phyloP scores from a whole-genome alignment of 2,329 filamentous ascomycete species.

The Knoxdaviesia proteae region DNA sequence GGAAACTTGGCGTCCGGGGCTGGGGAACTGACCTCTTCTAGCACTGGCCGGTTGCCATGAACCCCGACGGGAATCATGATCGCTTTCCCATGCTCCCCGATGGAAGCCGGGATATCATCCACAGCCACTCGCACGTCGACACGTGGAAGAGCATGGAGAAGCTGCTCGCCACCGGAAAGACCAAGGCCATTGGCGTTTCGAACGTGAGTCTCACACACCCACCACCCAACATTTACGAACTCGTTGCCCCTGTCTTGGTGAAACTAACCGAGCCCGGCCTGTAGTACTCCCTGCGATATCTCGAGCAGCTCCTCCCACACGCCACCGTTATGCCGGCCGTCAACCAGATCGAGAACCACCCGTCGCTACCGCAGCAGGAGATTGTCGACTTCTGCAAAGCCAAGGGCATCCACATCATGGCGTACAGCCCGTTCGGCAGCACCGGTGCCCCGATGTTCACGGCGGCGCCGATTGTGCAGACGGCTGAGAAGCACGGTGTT shows the following conservation, averaged over 20 bases:
- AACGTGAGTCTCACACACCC: conserved; percentile 19
- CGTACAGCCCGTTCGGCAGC: conserved; percentile 47
- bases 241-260: background rate
- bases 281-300: conserved; percentile 32
- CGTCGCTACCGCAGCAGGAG: conserved; percentile 48
- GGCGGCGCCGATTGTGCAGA: conserved; percentile 38
- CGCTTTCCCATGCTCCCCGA: conserved; percentile 56
- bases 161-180: conserved; percentile 37
- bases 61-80: conserved; percentile 54
- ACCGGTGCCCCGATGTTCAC: conserved; percentile 43
- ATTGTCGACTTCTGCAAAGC: conserved; percentile 47
- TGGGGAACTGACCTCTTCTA: conserved; percentile 5
- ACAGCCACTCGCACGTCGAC: conserved; percentile 46
- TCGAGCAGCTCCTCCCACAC: conserved; percentile 30
- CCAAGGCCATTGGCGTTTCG: conserved; percentile 30
- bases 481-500: conserved; percentile 42
- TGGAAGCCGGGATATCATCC: conserved; percentile 53
- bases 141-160: conserved; percentile 63
- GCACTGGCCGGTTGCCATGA: conserved; percentile 71
- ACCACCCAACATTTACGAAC: background rate
- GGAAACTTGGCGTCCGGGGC: background rate
- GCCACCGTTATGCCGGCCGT: conserved; percentile 37
- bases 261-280: background rate
- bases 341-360: conserved; percentile 60
- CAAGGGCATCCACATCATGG: conserved; percentile 51